Evolutionary conservation across 139 green algal genomes (phyloP).

Genomic region (Coelastrella sp.): DNA sequence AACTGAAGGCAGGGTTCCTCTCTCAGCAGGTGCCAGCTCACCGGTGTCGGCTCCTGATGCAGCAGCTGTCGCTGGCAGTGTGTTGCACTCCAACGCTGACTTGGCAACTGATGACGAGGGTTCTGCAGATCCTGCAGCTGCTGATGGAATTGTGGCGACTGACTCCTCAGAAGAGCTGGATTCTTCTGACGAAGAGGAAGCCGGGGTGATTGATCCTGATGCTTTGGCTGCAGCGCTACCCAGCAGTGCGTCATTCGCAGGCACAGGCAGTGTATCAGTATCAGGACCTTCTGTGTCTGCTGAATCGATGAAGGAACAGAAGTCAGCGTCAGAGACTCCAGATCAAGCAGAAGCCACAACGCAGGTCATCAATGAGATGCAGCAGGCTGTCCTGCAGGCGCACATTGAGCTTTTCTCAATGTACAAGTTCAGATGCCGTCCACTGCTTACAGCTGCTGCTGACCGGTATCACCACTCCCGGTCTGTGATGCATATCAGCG

Average conservation of each 20-base stretch:
- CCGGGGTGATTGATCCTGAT: not conserved
- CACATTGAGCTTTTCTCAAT: conserved; percentile 39
- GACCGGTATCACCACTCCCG: conserved; percentile 31
- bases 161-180: conserved; percentile 18
- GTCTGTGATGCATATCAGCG: conserved; percentile 63
- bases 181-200: conserved; percentile 40
- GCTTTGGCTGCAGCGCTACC: conserved; percentile 7
- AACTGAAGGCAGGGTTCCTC: not conserved
- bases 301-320: not conserved
- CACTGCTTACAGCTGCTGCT: not conserved
- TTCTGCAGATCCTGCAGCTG: not conserved
- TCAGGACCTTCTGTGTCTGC: not conserved
- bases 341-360: conserved; percentile 6
- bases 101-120: conserved; percentile 11
- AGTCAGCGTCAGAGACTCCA: not conserved
- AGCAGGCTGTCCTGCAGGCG: conserved; percentile 39
- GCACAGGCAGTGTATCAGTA: not conserved
- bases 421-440: conserved; percentile 40
- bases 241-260: not conserved
- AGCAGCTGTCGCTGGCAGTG: not conserved
- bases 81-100: not conserved
- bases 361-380: conserved; percentile 3
- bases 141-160: not conserved
- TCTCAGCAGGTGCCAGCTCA: too few species aligned
- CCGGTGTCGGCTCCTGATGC: not conserved